Evolutionary conservation across 2,329 filamentous ascomycete genomes (phyloP), one percentile per base, ranked within the genome.

Genomic region (Penicillium sp.): DNA sequence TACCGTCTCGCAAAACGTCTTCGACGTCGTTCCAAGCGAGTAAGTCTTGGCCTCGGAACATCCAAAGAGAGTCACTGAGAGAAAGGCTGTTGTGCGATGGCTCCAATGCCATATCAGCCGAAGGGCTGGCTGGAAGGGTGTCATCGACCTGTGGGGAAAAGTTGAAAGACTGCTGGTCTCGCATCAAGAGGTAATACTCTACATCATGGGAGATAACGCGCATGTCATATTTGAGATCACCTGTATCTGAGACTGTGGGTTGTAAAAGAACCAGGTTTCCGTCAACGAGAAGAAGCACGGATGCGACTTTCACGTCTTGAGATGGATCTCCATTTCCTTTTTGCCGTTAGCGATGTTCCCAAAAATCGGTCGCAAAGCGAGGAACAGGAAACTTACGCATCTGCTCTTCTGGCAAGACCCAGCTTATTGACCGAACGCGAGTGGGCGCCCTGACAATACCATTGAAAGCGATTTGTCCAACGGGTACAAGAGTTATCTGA

Each of bases 381-480:
- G 14, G 4, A 27, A 22, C 39, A n/a, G 13, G 9, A 16, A 14
- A 76, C 81, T 71, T 71, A 84, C 87, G 81, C 58, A 97, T 80
- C 71, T 99, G 94, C 58, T 87, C 87, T 65, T 97, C 93, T 1
- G 94, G 94, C 47, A 99, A 75, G 56, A 99, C 89, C 94, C 94
- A 99, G 75, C 92, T 97, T 39, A 99, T 85, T 9, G 92, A 91
- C 62, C 94, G 86, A 5, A 99, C 94, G 68, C 94, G 85, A 21
- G 92, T 91, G 10, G 94, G 94, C 34, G 94, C 95, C 65, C 94
- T 83, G 42, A 99, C 92, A 58, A 99, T 97, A 43, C 94, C 94
- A 71, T 99, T 90, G 65, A 99, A 94, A 11, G 91, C 93, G 67
- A 99, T 99, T 71, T 97, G 94, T 9, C 95, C 94, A n/a, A 97